Conservation (phyloP, 305 asterid species). For the Ajuga reptans region DNA sequence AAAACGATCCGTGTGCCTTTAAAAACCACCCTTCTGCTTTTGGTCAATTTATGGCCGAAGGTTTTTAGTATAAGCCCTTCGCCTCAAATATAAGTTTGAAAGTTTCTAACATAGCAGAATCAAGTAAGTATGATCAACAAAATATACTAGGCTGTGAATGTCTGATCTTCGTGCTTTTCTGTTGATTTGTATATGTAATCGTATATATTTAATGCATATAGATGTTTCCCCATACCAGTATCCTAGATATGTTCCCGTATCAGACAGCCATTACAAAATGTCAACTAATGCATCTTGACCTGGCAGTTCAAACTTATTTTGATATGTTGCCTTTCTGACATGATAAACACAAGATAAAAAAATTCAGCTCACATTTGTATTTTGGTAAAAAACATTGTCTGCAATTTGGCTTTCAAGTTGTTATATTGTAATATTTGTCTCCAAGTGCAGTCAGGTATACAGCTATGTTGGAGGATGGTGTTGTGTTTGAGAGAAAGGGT, state of each 20-base stretch:
- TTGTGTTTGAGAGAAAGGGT: constrained; percentile 55
- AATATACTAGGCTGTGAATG: no score
- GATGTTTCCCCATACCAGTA: no score
- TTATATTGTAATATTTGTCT: constrained; percentile 6
- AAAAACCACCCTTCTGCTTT: background rate
- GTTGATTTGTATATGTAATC: no score
- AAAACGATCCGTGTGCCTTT: background rate
- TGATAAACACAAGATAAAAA: background rate
- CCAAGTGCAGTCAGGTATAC: constrained; percentile 48
- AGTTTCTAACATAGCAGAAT: background rate
- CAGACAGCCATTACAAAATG: background rate
- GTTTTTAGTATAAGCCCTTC: background rate
- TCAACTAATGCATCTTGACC: background rate
- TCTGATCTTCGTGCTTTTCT: no score
- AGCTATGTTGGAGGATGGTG: constrained; percentile 59
- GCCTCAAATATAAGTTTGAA: background rate
- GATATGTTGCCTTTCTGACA: background rate
- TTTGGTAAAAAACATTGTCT: background rate
- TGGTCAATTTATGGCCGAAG: background rate
- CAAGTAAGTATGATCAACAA: background rate
- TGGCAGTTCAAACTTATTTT: background rate
- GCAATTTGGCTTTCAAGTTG: constrained; percentile 12
- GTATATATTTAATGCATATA: no score
- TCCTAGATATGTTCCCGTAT: background rate
- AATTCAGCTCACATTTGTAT: background rate